phyloP scores from a whole-genome alignment of 23 red algal species.

The Gracilariopsis chorda region DNA sequence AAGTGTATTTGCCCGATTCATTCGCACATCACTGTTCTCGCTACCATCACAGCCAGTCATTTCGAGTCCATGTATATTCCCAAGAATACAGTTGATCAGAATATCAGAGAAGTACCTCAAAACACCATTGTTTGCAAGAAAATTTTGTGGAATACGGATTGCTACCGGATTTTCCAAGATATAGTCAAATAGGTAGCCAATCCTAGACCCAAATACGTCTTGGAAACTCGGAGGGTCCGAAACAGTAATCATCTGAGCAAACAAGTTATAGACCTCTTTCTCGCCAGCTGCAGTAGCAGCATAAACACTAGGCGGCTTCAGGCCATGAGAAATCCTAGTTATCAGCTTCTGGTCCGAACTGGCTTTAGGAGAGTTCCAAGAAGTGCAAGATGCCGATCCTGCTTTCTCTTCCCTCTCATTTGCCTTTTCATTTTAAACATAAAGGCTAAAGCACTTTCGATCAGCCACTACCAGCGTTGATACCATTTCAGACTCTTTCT shows the following conservation, averaged over 20 bases:
- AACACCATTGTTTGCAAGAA: slow-evolving; percentile 76
- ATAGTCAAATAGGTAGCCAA: slow-evolving; percentile 64
- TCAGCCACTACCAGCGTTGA: slow-evolving; percentile 32
- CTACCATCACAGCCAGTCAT: not conserved
- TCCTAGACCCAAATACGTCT: slow-evolving; percentile 74
- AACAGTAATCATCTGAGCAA: slow-evolving; percentile 87
- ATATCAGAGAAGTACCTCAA: slow-evolving; percentile 89
- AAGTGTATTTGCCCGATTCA: slow-evolving; percentile 10
- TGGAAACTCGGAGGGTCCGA: slow-evolving; percentile 78
- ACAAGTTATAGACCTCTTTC: slow-evolving; percentile 79
- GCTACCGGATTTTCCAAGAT: slow-evolving; percentile 68
- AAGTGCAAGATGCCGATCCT: too few species aligned
- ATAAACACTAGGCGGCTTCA: too few species aligned
- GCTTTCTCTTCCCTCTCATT: too few species aligned
- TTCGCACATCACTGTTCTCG: not conserved
- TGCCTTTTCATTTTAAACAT: slow-evolving; percentile 9
- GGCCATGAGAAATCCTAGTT: too few species aligned
- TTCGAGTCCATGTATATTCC: slow-evolving; percentile 22
- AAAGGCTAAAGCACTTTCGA: slow-evolving; percentile 63
- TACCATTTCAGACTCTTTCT: slow-evolving; percentile 76
- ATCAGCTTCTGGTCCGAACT: too few species aligned
- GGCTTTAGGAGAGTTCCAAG: too few species aligned
- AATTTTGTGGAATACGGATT: slow-evolving; percentile 83
- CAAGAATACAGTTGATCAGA: slow-evolving; percentile 70
- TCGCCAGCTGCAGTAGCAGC: slow-evolving; percentile 36